Evolutionary conservation across 306 rosid species (phyloP), one percentile per base, ranked within the genome.

Genomic region (Dryas drummondii): DNA sequence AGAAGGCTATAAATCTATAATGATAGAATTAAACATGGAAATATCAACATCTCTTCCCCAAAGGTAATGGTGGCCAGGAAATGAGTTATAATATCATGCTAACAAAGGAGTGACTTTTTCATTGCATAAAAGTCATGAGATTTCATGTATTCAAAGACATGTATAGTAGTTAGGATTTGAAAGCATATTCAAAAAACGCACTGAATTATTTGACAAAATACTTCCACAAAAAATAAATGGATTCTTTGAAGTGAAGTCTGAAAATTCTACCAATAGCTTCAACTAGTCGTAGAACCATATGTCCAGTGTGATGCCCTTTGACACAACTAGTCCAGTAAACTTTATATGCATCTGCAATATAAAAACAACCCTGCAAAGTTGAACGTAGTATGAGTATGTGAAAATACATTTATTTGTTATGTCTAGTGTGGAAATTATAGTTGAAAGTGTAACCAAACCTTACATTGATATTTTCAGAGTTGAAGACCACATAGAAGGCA

Each of bases 281-380:
- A 66, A 94, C 99, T 58, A 94, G 86, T 14, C 86, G 78, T 22
- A 94, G 75, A 84, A 94, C 99, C 99, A 94, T 94, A 67, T 80
- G 79, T 85, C 99, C 99, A 3, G 90, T 67, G 87, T 94, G 99
- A 77, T 84, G 73, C 78, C 99, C 98, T 85, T 87, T 92, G 74
- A 85, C 98, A 74, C 99, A 94, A 86, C 96, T 81, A 62, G 88
- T 15, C 97, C 99, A 94, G 74, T 94, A 94, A 50, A 92, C 88
- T 92, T 77, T 94, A 78, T 90, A 94, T 54, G 97, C 99, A 22
- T 92, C 99, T 10, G 79, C 0, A 73, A 94, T 89, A 74, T 94
- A 92, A 78, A 79, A 81, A 62, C 99, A 92, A 62, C 99, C 99
- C 97, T 94, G 81, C 83, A 80, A 81, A 69, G 45, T 68, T 17